Evolutionary conservation across 1,284 basidiomycete species (phyloP).

Genomic region (Neolentinus lepideus): DNA sequence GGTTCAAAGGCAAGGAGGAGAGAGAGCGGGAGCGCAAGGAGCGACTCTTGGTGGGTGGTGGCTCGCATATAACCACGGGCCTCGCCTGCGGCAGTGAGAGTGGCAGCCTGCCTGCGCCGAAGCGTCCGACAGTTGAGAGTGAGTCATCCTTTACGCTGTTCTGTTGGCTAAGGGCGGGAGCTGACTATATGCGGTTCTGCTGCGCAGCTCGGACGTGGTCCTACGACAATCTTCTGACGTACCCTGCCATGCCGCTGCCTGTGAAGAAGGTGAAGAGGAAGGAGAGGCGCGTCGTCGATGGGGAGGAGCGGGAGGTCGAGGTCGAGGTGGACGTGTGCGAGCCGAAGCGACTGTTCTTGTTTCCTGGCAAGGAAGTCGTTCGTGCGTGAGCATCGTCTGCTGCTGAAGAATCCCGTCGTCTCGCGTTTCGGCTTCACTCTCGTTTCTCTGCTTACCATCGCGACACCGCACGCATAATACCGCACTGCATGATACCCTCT

Average conservation of each 20-base stretch:
- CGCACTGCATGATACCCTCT: not conserved
- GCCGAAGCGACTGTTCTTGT: conserved; percentile 44
- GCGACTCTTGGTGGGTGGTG: not conserved
- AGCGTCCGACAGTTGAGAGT: conserved; percentile 23
- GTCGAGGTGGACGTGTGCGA: conserved; percentile 24
- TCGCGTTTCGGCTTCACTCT: not conserved
- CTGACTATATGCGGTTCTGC: conserved; percentile 10
- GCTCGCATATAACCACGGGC: not conserved
- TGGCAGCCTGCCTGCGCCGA: conserved; percentile 12
- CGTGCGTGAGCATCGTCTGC: not conserved
- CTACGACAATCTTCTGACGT: conserved; percentile 60
- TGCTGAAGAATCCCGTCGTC: too few relatives aligned
- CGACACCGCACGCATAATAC: not conserved
- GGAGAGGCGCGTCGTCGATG: conserved; percentile 40
- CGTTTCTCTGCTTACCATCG: not conserved
- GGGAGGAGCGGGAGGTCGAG: conserved; percentile 43
- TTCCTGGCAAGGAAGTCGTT: conserved; percentile 25
- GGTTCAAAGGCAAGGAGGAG: conserved; percentile 4
- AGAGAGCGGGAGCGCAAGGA: conserved; percentile 11
- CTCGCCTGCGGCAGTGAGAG: conserved; percentile 4
- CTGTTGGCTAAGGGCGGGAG: conserved; percentile 3
- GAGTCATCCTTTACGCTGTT: conserved; percentile 9
- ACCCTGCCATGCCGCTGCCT: conserved; percentile 53
- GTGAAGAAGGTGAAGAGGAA: conserved; percentile 46
- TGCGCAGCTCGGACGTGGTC: conserved; percentile 65